A percentile compares a stretch with the other conserved stretches of the same genome.
phyloP scores from a whole-genome alignment of 2,329 filamentous ascomycete genomes.

The Thielaviopsis musarum region DNA sequence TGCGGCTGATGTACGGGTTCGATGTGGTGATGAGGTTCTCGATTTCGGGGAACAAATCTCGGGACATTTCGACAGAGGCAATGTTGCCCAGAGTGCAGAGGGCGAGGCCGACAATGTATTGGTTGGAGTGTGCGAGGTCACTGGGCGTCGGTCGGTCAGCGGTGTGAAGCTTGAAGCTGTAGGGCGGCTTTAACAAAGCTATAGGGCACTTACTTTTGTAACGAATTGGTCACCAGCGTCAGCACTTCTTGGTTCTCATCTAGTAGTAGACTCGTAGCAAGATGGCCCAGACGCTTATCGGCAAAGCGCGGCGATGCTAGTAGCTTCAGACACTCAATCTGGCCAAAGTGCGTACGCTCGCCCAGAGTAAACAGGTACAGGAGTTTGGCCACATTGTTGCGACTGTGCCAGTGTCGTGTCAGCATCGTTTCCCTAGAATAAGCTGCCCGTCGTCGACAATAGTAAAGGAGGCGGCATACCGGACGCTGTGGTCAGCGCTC shows the following conservation, averaged over 20 bases:
- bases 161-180: background rate
- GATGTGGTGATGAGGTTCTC: slow-evolving; percentile 80
- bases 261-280: slow-evolving; percentile 87
- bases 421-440: background rate
- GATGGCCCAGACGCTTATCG: slow-evolving; percentile 88
- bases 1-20: slow-evolving; percentile 95
- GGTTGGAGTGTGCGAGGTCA: slow-evolving; percentile 91
- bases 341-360: slow-evolving; percentile 93
- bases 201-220: slow-evolving; percentile 61
- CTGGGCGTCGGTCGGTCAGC: slow-evolving; percentile 27
- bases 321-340: slow-evolving; percentile 97
- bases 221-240: slow-evolving; percentile 89
- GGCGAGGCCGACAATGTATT: slow-evolving; percentile 93
- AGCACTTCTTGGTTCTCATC: slow-evolving; percentile 98
- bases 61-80: slow-evolving; percentile 93
- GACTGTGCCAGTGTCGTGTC: slow-evolving; percentile 32
- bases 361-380: slow-evolving; percentile 96
- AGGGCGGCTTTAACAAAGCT: too few species aligned
- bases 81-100: slow-evolving; percentile 96
- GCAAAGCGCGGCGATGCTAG: slow-evolving; percentile 93
- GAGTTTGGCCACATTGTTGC: slow-evolving; percentile 97
- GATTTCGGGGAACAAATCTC: slow-evolving; percentile 91
- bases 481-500: slow-evolving; percentile 75
- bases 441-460: background rate
- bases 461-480: slow-evolving; percentile 33